Evolutionary conservation across 306 rosid species (phyloP).

Genomic region (Glycine tomentella): DNA sequence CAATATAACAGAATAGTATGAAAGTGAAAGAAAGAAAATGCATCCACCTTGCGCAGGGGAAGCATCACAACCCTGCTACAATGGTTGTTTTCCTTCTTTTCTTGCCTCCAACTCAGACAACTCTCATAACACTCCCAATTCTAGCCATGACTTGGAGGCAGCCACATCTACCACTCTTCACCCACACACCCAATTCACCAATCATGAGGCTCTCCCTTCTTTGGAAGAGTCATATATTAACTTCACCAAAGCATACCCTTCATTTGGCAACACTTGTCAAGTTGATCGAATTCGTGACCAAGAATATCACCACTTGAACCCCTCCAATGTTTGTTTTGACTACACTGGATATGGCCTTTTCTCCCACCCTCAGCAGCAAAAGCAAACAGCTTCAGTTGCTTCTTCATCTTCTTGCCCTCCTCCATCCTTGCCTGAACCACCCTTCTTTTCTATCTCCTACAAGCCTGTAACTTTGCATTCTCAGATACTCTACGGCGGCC

Average conservation of each 20-base stretch:
- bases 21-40: constrained; percentile 45
- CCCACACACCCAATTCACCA: constrained; percentile 60
- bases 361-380: constrained; percentile 55
- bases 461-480: constrained; percentile 60
- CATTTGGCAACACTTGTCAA: constrained; percentile 47
- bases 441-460: constrained; percentile 61
- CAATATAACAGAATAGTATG: not conserved
- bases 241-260: constrained; percentile 62
- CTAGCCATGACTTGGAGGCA: constrained; percentile 48
- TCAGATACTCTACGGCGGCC: constrained; percentile 51
- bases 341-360: constrained; percentile 72
- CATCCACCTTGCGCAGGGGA: constrained; percentile 53
- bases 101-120: constrained; percentile 9
- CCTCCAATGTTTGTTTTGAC: constrained; percentile 70
- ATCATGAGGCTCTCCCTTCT: constrained; percentile 73
- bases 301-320: constrained; percentile 63
- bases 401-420: constrained; percentile 54
- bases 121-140: constrained; percentile 31
- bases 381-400: constrained; percentile 32
- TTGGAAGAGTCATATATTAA: constrained; percentile 55
- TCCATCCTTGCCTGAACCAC: not conserved
- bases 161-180: constrained; percentile 60
- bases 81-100: constrained; percentile 56
- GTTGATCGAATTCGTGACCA: constrained; percentile 61
- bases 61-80: constrained; percentile 55